Percentiles rank a stretch among this genome's conserved stretches.
These are phyloP conservation scores for Clavariopsis aquatica DNA, from an alignment of 495 filamentous ascomycete genomes.

Conservation along the genomic window DNA sequence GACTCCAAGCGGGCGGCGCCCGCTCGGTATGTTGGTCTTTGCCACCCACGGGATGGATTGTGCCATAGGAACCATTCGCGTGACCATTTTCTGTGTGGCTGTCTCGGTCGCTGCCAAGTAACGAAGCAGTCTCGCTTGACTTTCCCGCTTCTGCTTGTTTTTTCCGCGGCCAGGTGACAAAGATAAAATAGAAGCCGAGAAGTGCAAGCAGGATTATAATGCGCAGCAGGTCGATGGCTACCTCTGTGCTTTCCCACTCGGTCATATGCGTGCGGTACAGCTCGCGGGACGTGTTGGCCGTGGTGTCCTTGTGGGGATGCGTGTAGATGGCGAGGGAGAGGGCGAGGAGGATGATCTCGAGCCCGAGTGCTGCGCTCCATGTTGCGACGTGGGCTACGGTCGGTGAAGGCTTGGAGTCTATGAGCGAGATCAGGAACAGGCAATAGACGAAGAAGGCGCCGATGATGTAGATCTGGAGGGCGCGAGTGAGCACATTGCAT, in stretches of 20 bases:
- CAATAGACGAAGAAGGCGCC: conserved; percentile 75
- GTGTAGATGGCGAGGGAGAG: conserved; percentile 64
- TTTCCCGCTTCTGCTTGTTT: conserved; percentile 44
- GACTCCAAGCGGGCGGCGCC: conserved; percentile 60
- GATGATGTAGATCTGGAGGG: conserved; percentile 68
- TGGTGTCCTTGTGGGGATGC: conserved; percentile 58
- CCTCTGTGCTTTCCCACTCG: conserved; percentile 65
- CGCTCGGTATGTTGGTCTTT: conserved; percentile 45
- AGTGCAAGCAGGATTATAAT: conserved; percentile 60
- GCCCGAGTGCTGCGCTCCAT: conserved; percentile 67
- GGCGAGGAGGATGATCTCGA: conserved; percentile 69
- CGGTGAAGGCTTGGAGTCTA: conserved; percentile 76
- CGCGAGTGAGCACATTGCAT: conserved; percentile 5
- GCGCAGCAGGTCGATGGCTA: conserved; percentile 61
- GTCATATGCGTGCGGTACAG: conserved; percentile 55
- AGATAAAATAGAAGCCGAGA: conserved; percentile 60
- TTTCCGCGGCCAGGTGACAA: conserved; percentile 47
- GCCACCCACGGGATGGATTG: conserved; percentile 45
- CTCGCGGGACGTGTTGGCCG: conserved; percentile 54
- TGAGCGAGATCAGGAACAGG: conserved; percentile 72
- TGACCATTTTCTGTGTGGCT: conserved; percentile 51
- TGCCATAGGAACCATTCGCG: conserved; percentile 53
- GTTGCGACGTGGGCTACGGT: conserved; percentile 69
- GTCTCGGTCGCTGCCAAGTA: conserved; percentile 48
- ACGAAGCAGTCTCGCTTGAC: conserved; percentile 55